Base-by-base conservation (phyloP, 495 filamentous ascomycete species). In the Bryoglossum gracile region DNA sequence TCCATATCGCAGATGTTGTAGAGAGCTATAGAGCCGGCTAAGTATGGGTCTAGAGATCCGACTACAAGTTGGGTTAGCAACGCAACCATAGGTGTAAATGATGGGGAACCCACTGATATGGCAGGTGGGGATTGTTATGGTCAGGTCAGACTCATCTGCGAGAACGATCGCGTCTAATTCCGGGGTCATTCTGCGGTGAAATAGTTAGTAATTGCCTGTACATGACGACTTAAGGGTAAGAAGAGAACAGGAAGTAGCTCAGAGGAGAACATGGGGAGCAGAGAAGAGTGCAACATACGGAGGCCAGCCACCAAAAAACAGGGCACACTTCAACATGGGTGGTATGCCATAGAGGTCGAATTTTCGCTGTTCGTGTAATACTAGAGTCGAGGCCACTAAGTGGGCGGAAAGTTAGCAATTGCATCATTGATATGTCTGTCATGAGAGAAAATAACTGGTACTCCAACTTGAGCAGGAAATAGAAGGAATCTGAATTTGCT, bases 1-100 rank as follows among this genome's bases (percentile, higher is more conserved):
- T 73, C 67, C 21, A 58, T 65, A 38, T 76, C 67, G 57, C 76
- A 82, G 21, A 77, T 56, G 56, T 81, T 80, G 60, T 73, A 79
- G 4, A 81, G 58, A 16, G 73, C 72, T 48, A 81, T 65, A 1
- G 72, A 67, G 0, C 66, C 71, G 32, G 68, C 60, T 0, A 79
- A 55, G 37, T 75, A 78, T 1, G 75, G 73, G 55, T 82, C 78
- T 18, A 71, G 62, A 9, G 72, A 76, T 17, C 77, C 77, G 25
- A 80, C 63, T 33, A 77, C 62, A 37, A 28, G 66, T 39, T 66
- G 34, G 2, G 14, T 45, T 33, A 38, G 40, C 11, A 22, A 1
- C 4, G 36, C 59, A 17, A 32, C 9, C 16, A 39, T 32, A n/a
- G 2, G 19, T 16, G 28, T 14, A 19, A 25, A 11, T 19, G 14